Base-by-base conservation (phyloP, 306 rosid species). In the Gillenia trifoliata region DNA sequence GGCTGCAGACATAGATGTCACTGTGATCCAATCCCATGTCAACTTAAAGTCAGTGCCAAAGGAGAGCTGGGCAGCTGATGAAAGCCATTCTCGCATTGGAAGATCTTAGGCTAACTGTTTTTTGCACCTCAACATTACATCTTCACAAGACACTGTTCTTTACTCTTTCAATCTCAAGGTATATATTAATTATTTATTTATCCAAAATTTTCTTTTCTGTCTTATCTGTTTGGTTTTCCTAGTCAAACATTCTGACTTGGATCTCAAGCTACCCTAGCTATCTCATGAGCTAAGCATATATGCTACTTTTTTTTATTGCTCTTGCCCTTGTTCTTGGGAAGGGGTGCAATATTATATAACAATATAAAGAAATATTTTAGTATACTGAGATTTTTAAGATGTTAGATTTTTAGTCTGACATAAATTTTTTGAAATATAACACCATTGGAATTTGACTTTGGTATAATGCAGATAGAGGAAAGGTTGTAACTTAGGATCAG, bases 161-260 rank as follows among this genome's bases (percentile, higher is more conserved):
- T 94, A 90, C 90, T 90, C 96, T 67, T 82, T 94, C 89, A 92
- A 94, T 84, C 98, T 94, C 88, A 92, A 89, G 99, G 99, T 94
- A 85, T 22, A 3, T 20, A n/a, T 55, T 20, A 55, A n/a, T 76
- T 82, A 74, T 71, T 75, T 59, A 77, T 77, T 68, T 85, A 72
- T 77, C 34, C 29, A 61, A 38, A 6, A 4, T 26, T 40, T 45
- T 23, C 31, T 6, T 30, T 31, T 78, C 10, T 54, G 6, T 33
- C 22, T 62, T n/a, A 4, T 54, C 63, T 11, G 62, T 6, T 38
- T 57, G 67, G 64, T 25, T 34, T 28, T 43, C 19, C 50, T 60
- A 31, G 92, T 89, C 95, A 88, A 86, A 82, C 85, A 64, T 71
- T 81, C 85, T 88, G 85, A 83, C 86, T 79, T 81, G 85, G 59